phyloP scores from a whole-genome alignment of 2,329 filamentous ascomycete species.

The Colletotrichum eremochloae region DNA sequence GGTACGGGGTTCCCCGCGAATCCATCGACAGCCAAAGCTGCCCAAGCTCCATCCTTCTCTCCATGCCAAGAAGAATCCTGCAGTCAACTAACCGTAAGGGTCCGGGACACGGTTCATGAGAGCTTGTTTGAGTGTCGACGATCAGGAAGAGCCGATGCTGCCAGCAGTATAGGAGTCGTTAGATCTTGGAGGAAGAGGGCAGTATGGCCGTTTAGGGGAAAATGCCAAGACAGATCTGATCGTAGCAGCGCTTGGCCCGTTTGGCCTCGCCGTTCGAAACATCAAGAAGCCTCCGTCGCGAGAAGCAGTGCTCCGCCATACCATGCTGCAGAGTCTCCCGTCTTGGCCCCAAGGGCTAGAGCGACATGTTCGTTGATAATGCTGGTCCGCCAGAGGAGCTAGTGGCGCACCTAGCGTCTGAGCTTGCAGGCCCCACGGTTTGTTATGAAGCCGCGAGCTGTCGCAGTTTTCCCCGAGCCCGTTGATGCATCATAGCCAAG shows the following conservation, averaged over 20 bases:
- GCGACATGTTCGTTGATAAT: too few relatives aligned
- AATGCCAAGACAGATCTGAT: not conserved
- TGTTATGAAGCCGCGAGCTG: not conserved
- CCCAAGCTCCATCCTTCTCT: not conserved
- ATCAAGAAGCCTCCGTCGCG: not conserved
- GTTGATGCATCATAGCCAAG: conserved; percentile 9
- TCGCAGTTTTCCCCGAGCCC: not conserved
- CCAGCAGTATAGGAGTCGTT: not conserved
- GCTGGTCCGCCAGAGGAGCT: not conserved
- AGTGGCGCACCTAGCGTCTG: conserved; percentile 1
- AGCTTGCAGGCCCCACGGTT: not conserved
- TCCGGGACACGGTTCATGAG: not conserved
- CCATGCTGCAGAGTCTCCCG: not conserved
- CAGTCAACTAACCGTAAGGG: too few relatives aligned
- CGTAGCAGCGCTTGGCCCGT: not conserved
- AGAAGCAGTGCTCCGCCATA: not conserved
- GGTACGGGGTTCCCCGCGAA: not conserved
- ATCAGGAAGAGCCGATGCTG: not conserved
- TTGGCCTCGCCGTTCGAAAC: not conserved
- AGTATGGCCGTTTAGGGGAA: not conserved
- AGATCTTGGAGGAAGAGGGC: not conserved
- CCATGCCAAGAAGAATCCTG: not conserved
- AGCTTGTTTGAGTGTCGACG: not conserved
- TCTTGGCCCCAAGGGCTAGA: not conserved
- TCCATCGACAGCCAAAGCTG: not conserved